phyloP scores from a whole-genome alignment of 2,329 filamentous ascomycete genomes.

The Zymoseptoria crescenta region DNA sequence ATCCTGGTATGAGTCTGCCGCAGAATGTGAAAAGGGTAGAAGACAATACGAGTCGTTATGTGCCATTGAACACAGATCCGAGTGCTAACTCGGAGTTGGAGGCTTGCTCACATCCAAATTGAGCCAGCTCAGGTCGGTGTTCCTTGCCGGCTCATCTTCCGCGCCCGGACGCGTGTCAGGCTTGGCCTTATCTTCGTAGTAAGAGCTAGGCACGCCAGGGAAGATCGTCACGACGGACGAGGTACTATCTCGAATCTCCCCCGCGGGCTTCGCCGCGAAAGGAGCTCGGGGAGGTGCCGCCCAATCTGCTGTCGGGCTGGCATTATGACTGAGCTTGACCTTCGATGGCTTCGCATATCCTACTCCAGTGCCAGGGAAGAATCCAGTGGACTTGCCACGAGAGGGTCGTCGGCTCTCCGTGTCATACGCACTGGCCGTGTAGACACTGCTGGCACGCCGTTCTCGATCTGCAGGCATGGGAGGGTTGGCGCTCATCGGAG shows the following conservation, averaged over 20 bases:
- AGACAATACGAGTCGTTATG: neutral
- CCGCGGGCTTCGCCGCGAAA: conserved; percentile 8
- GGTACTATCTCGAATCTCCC: conserved; percentile 24
- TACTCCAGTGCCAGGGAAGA: conserved; percentile 30
- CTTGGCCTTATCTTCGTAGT: conserved; percentile 16
- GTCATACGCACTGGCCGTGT: conserved; percentile 36
- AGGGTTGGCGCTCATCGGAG: conserved; percentile 22
- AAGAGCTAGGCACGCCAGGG: conserved; percentile 26
- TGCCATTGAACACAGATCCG: neutral
- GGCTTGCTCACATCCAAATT: conserved; percentile 46
- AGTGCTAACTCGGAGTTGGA: neutral
- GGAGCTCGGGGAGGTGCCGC: conserved; percentile 14
- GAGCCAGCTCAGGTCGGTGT: conserved; percentile 68
- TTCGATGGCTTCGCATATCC: conserved; percentile 21
- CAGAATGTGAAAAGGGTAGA: neutral
- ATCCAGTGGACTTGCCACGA: conserved; percentile 45
- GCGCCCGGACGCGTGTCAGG: conserved; percentile 32
- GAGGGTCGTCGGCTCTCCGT: conserved; percentile 41
- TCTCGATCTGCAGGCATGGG: conserved; percentile 11
- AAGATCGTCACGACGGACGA: conserved; percentile 29
- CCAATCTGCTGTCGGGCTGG: conserved; percentile 19
- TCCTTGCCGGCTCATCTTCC: conserved; percentile 29
- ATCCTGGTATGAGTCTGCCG: neutral
- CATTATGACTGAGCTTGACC: conserved; percentile 19
- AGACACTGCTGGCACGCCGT: conserved; percentile 37